Percentiles rank a stretch among this genome's conserved stretches.
Conservation (phyloP, 2,329 filamentous ascomycete species). For the Paracamarosporium sp. region DNA sequence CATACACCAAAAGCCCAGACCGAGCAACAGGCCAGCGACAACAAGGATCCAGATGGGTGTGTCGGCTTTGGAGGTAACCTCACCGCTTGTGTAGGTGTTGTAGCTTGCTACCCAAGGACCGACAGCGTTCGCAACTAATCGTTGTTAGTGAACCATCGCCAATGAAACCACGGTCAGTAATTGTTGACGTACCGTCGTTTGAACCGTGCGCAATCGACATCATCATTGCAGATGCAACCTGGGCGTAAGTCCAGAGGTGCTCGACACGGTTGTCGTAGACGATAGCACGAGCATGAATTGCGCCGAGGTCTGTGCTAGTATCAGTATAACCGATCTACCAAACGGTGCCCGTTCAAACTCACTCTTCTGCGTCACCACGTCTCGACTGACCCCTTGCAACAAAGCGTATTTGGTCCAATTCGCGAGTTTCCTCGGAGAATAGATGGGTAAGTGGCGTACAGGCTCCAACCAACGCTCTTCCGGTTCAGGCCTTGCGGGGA, state of each 20-base stretch:
- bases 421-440: slow-evolving; percentile 27
- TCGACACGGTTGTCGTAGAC: slow-evolving; percentile 33
- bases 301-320: slow-evolving; percentile 26
- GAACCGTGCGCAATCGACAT: slow-evolving; percentile 65
- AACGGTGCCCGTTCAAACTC: slow-evolving; percentile 1
- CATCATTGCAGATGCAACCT: slow-evolving; percentile 52
- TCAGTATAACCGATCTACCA: too few species aligned
- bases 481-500: slow-evolving; percentile 23
- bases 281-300: slow-evolving; percentile 44
- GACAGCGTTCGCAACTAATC: slow-evolving; percentile 31
- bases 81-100: slow-evolving; percentile 60
- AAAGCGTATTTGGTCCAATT: slow-evolving; percentile 51
- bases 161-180: background rate
- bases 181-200: slow-evolving; percentile 59
- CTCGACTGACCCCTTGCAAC: slow-evolving; percentile 49
- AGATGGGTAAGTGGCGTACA: slow-evolving; percentile 29
- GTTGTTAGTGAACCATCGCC: background rate
- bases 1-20: slow-evolving; percentile 58
- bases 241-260: slow-evolving; percentile 52
- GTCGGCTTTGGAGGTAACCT: slow-evolving; percentile 64
- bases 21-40: slow-evolving; percentile 64
- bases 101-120: slow-evolving; percentile 35
- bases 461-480: slow-evolving; percentile 33
- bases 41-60: slow-evolving; percentile 78
- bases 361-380: slow-evolving; percentile 46